Percentiles rank a stretch among this genome's conserved stretches.
phyloP scores from a whole-genome alignment of 176 grass and related monocot genomes.

The Panicum miliaceum region DNA sequence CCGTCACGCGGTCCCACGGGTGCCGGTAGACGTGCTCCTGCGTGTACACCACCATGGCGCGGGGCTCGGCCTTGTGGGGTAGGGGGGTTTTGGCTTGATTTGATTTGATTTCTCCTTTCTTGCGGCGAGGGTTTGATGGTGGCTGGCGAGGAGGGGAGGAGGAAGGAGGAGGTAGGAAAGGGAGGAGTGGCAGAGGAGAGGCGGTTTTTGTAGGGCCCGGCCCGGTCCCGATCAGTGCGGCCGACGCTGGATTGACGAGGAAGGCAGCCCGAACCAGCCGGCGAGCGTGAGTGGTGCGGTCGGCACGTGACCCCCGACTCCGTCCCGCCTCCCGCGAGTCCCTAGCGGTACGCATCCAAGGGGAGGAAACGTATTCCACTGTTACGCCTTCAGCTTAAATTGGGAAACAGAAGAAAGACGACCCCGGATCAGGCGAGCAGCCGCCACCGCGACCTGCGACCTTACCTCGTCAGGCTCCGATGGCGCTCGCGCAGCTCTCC shows the following conservation, averaged over 20 bases:
- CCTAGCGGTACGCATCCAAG: background rate
- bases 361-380: accelerated
- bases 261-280: slow-evolving; percentile 34
- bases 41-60: slow-evolving; percentile 75
- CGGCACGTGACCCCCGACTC: background rate
- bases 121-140: slow-evolving; percentile 39
- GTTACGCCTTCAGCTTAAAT: slow-evolving; percentile 27
- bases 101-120: slow-evolving; percentile 41
- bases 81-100: slow-evolving; percentile 35
- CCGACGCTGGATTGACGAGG: slow-evolving; percentile 49
- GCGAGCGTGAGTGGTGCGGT: background rate
- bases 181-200: background rate
- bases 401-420: background rate
- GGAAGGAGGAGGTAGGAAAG: background rate
- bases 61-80: background rate
- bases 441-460: background rate
- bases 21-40: slow-evolving; percentile 95
- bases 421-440: background rate
- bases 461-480: slow-evolving; percentile 6
- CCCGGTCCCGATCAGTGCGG: background rate
- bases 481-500: slow-evolving; percentile 54
- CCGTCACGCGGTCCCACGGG: slow-evolving; percentile 95
- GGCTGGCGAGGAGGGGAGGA: background rate
- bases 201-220: background rate
- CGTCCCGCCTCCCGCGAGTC: slow-evolving; percentile 1